These are phyloP conservation scores for Paecilomyces fulvus DNA, from an alignment of 2,329 filamentous ascomycete species.

Conservation along the genomic window DNA sequence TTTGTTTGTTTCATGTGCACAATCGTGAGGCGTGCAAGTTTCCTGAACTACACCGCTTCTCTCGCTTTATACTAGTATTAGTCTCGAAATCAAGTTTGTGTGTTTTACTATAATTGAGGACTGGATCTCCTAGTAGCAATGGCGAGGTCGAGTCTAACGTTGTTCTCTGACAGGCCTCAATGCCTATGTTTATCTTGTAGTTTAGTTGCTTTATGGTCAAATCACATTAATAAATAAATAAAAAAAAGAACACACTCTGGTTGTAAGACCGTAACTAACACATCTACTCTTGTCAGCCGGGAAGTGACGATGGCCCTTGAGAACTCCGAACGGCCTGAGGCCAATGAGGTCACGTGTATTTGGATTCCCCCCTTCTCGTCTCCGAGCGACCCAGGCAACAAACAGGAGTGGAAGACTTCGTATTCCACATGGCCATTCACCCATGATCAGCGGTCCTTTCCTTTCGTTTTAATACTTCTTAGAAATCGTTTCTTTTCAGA, in stretches of 20 bases:
- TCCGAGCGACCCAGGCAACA: background rate
- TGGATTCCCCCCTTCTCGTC: background rate
- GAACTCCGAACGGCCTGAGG: background rate
- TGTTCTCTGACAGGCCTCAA: no score
- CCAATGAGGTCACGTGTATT: background rate
- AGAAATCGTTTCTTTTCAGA: background rate
- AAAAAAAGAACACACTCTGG: no score
- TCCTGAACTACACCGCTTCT: background rate
- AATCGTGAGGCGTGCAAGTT: constrained; percentile 1
- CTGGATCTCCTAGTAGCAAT: background rate
- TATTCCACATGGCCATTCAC: background rate
- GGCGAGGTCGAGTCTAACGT: no score
- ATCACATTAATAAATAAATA: no score
- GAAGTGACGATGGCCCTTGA: background rate
- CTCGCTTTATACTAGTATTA: constrained; percentile 1
- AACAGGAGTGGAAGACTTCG: background rate
- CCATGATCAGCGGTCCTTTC: constrained; percentile 1
- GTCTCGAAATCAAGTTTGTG: background rate
- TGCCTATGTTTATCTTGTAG: no score
- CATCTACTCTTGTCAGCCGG: background rate
- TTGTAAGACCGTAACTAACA: no score
- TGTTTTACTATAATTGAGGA: background rate
- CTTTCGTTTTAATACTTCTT: background rate
- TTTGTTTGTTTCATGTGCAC: constrained; percentile 5
- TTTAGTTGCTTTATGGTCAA: no score